These are phyloP conservation scores for Pythium aquatile DNA, from an alignment of 352 stramenopile species.

Conservation along the genomic window DNA sequence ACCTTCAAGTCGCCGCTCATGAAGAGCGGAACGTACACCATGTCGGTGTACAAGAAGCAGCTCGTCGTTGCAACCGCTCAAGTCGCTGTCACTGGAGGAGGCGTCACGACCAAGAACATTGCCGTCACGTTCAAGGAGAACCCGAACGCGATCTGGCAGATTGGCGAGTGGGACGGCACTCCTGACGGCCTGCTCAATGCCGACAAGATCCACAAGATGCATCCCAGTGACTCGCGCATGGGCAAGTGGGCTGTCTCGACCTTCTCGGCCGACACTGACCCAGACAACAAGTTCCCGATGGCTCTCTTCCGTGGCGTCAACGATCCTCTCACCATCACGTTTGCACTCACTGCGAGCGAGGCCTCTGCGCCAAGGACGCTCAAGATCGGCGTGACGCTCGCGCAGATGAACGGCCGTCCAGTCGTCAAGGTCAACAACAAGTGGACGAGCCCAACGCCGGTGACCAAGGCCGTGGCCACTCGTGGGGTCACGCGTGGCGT, in stretches of 20 bases:
- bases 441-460: conserved; percentile 33
- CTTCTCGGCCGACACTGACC: conserved; percentile 28
- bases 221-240: conserved; percentile 48
- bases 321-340: conserved; percentile 37
- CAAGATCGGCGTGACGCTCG: conserved; percentile 42
- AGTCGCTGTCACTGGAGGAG: conserved; percentile 27
- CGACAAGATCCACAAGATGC: conserved; percentile 56
- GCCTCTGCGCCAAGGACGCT: conserved; percentile 29
- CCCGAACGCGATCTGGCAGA: conserved; percentile 39
- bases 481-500: conserved; percentile 47
- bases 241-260: conserved; percentile 24
- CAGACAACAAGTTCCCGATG: conserved; percentile 36
- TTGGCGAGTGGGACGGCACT: conserved; percentile 51
- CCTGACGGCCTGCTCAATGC: conserved; percentile 49
- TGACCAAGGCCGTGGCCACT: conserved; percentile 37
- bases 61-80: conserved; percentile 38
- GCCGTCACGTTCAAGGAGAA: conserved; percentile 30
- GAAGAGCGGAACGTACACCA: conserved; percentile 46
- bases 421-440: conserved; percentile 41
- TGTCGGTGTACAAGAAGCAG: conserved; percentile 58
- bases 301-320: conserved; percentile 49
- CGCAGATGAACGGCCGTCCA: conserved; percentile 31
- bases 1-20: conserved; percentile 45
- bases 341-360: conserved; percentile 31
- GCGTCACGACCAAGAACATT: conserved; percentile 20